Base-by-base conservation (phyloP, 495 filamentous ascomycete species). In the Hypoxylon trugodes region DNA sequence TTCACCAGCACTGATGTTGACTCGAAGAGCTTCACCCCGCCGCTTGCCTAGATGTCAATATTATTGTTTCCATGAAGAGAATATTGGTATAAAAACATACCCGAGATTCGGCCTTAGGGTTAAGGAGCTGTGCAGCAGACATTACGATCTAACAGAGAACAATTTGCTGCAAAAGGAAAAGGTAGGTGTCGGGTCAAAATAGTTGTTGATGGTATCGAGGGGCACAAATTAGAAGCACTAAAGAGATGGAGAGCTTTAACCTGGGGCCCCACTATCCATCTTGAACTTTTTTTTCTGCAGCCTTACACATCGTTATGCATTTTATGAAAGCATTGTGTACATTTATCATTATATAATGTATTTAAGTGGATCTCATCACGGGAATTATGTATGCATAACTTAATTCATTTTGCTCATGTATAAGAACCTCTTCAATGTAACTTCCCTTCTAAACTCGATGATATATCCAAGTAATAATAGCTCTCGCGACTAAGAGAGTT, bases 1-100 rank as follows among this genome's bases (percentile, higher is more conserved):
- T 80, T 97, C 94, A 68, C 95, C 95, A 55, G 95, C 95, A 63
- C 84, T 90, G 78, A 98, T 98, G 81, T 98, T 98, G 74, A 97
- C 93, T 78, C 83, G 86, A 61, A 98, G 82, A 78, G 95, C 95
- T 84, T 98, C 95, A 74, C 90, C 93, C 81, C 95, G 85, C 84
- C 95, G 86, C 92, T 96, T 53, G 77, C 58, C 49, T 70, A 68
- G 36, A 65, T n/a, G 57, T 52, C 38, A 56, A 26, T 36, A 66
- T 59, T 30, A 33, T 9, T 10, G 12, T 8, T 68, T 65, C 67
- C 9, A 61, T 78, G 76, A 19, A 79, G 76, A 82, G 74, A 76
- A 45, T 61, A 53, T 19, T 26, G 13, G 0, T 33, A 12, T 25
- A 19, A 8, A 50, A 56, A 69, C 88, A 68, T 81, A 96, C 93